Conservation (phyloP, 139 green algal genomes). For the Marvania coccoides region DNA sequence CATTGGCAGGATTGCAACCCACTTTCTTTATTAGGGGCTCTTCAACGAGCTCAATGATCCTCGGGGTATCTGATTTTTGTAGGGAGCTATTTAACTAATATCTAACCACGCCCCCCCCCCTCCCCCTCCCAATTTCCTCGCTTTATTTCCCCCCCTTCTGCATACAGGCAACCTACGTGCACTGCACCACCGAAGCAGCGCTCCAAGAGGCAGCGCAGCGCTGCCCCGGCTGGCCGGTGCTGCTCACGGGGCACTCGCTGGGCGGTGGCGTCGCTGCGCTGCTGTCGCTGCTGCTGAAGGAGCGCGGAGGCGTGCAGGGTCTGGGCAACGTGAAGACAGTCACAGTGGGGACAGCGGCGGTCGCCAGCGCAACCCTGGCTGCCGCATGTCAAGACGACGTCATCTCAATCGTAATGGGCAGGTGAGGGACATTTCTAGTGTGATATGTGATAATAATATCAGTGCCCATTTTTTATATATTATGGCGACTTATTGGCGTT, state of each 20-base stretch:
- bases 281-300: constrained; percentile 35
- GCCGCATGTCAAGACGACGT: constrained; percentile 16
- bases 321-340: constrained; percentile 29
- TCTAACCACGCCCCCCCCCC: too few relatives aligned
- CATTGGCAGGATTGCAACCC: too few relatives aligned
- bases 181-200: constrained; percentile 38
- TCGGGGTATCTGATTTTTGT: too few relatives aligned
- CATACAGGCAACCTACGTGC: constrained; percentile 49
- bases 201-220: constrained; percentile 19
- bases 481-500: too few relatives aligned
- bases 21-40: too few relatives aligned
- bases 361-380: constrained; percentile 32
- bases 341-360: constrained; percentile 37
- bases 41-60: too few relatives aligned
- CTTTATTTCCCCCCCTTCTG: too few relatives aligned
- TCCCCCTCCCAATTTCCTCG: too few relatives aligned
- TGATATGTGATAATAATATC: neutral
- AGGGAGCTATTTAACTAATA: too few relatives aligned
- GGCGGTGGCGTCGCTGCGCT: constrained; percentile 40
- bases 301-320: constrained; percentile 7
- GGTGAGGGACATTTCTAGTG: too few relatives aligned
- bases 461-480: too few relatives aligned
- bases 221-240: constrained; percentile 42
- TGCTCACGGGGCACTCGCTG: constrained; percentile 43
- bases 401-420: constrained; percentile 34